Evolutionary conservation across 1,284 basidiomycete genomes (phyloP).

Genomic region (Pholiota adiposa): DNA sequence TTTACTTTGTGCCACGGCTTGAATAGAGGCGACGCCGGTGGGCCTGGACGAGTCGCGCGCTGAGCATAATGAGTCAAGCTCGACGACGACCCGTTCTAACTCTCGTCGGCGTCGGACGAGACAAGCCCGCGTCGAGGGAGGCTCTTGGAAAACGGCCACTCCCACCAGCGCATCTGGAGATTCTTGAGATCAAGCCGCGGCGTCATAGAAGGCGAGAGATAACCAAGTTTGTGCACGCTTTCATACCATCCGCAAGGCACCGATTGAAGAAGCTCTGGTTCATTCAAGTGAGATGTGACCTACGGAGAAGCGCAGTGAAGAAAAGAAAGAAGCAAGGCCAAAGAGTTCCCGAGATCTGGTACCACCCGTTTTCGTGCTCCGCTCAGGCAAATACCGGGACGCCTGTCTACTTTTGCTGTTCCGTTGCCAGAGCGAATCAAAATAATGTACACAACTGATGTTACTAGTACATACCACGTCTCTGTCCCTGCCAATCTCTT

Average conservation of each 20-base stretch:
- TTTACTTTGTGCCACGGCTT: background rate
- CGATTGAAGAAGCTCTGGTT: slow-evolving; percentile 21
- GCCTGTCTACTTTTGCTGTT: slow-evolving; percentile 1
- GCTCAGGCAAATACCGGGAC: slow-evolving; percentile 15
- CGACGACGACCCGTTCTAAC: background rate
- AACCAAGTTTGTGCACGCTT: slow-evolving; percentile 12
- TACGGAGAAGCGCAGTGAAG: slow-evolving; percentile 17
- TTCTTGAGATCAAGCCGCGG: slow-evolving; percentile 15
- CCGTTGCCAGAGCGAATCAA: background rate
- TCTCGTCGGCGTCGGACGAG: slow-evolving; percentile 10
- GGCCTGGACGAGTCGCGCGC: background rate
- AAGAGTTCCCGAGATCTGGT: slow-evolving; percentile 22
- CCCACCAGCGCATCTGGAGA: background rate
- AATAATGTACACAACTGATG: background rate
- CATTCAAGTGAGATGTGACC: slow-evolving; percentile 20
- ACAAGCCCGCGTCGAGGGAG: background rate
- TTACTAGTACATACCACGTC: background rate
- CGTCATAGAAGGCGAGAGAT: slow-evolving; percentile 19
- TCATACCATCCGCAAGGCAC: slow-evolving; percentile 19
- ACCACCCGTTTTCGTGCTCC: slow-evolving; percentile 14
- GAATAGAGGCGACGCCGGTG: background rate
- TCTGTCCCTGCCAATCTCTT: background rate
- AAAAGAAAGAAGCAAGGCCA: slow-evolving; percentile 9
- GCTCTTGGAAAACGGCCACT: background rate
- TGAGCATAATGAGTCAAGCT: background rate